Evolutionary conservation across 176 grass and related monocot genomes (phyloP), one percentile per base, ranked within the genome.

Genomic region (Ampelocalamus luodianensis): DNA sequence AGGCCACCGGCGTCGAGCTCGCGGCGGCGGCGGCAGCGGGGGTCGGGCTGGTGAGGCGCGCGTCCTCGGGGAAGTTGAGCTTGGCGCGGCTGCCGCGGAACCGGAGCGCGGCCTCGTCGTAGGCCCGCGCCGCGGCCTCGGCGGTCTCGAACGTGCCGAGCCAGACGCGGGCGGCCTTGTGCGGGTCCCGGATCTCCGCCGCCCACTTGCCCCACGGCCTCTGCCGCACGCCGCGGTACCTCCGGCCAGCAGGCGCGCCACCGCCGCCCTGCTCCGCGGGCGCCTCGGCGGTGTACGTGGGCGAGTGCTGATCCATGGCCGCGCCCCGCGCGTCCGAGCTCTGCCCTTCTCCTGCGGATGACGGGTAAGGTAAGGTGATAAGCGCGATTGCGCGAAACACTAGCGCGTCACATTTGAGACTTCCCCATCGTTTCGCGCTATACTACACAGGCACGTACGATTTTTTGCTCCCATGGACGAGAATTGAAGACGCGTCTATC

Each of bases 41-140:
- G 1, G 73, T 20, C 2, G 87, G 51, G 37, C 58, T 3, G 37
- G 32, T 74, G 53, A 98, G 82, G 49, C 68, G 78, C 85, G 91
- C 96, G 85, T 98, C 91, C 90, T 98, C 96, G 3, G 96, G 96
- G 79, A 98, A 98, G 89, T 98, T 98, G 75, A 98, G 93, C 90
- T 98, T 98, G 46, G 96, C 96, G 79, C 91, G 89, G 85, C 91
- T 90, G 5, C 96, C 96, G 23, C 96, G 89, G 76, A 98, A 96
- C 27, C 96, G 90, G 43, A 98, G 93, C 26, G 96, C 96, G 6
- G 96, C 96, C 65, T 85, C 89, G 82, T 98, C 96, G 81, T 98
- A 98, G 59, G 96, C 96, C 26, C 93, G 87, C 71, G 96, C 96
- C 14, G 96, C 96, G 20, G 90, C 96, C 80, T 98, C 96, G 44